Base-by-base conservation (phyloP, 2,329 filamentous ascomycete species). In the Bisporella sp. region DNA sequence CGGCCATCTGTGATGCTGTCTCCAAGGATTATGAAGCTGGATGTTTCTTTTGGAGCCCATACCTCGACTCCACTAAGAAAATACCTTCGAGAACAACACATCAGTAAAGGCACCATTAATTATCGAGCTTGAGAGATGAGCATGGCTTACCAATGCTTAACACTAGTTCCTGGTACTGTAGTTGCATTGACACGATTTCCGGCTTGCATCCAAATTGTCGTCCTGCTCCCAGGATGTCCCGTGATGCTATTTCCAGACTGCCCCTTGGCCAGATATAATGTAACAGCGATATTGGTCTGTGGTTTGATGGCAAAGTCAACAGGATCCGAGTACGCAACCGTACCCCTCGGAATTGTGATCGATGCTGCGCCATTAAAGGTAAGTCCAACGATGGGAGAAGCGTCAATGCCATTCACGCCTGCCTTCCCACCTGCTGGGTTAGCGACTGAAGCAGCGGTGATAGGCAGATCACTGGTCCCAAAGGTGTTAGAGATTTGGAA, bases 1-100 rank as follows among this genome's bases (percentile, higher is more conserved):
- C 81, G 72, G 1, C 83, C 83, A 57, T 86, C 83, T 0, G 82
- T 85, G 59, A 86, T 84, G 57, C 79, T 83, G 57, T 89, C 77
- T 1, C 80, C 76, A 41, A 89, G 68, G 41, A 85, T 72, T 8
- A 76, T 66, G 39, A 83, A 67, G 4, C 73, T 69, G 49, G 72
- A 62, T 7, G 69, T 60, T 30, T 70, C 53, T 4, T 56, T 64
- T 0, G 76, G 72, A 0, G 70, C 69, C 70, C 73, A 77, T 2
- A 74, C 81, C 62, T 85, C 82, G 9, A 85, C 68, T 0, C 73
- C 76, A 42, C 73, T 78, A 45, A 84, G 62, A 51, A 83, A 85
- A 63, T 57, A 65, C 73, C 72, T 75, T 56, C 74, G 71, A 8
- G 52, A 51, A 41, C 48, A 47, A 41, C 48, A 66, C 60, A 3